Percentiles rank a stretch among this genome's conserved stretches.
phyloP scores from a whole-genome alignment of 352 stramenopile genomes.

The Thraustotheca clavata region DNA sequence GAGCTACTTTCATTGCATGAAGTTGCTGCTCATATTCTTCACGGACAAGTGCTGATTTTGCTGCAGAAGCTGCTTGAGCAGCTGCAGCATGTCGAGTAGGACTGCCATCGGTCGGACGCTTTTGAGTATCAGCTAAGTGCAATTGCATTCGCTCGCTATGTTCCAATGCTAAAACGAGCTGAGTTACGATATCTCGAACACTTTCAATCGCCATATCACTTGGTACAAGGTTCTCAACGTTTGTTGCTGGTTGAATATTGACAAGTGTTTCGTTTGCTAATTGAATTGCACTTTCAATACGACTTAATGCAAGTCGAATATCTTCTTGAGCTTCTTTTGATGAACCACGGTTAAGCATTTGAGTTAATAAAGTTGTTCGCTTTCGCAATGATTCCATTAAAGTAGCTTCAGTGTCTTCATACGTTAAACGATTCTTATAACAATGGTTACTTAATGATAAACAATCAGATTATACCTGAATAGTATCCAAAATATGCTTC shows the following conservation, averaged over 20 bases:
- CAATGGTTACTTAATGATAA: background rate
- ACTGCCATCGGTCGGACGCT: background rate
- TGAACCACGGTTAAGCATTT: background rate
- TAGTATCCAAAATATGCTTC: background rate
- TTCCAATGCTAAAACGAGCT: constrained; percentile 4
- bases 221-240: constrained; percentile 6
- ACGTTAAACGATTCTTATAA: constrained; percentile 3
- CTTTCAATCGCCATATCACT: background rate
- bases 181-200: constrained; percentile 7
- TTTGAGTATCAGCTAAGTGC: background rate
- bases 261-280: constrained; percentile 5
- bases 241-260: background rate
- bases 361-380: background rate
- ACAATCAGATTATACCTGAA: background rate
- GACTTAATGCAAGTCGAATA: background rate
- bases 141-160: constrained; percentile 17
- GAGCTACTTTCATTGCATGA: constrained; percentile 11
- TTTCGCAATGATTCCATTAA: constrained; percentile 16
- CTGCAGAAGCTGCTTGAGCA: background rate
- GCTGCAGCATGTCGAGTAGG: background rate
- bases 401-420: constrained; percentile 8
- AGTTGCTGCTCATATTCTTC: constrained; percentile 19
- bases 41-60: background rate
- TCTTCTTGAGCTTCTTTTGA: background rate
- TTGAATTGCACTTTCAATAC: constrained; percentile 4